Conservation (phyloP, 1,139 yeast species). For the Pichia sp. region DNA sequence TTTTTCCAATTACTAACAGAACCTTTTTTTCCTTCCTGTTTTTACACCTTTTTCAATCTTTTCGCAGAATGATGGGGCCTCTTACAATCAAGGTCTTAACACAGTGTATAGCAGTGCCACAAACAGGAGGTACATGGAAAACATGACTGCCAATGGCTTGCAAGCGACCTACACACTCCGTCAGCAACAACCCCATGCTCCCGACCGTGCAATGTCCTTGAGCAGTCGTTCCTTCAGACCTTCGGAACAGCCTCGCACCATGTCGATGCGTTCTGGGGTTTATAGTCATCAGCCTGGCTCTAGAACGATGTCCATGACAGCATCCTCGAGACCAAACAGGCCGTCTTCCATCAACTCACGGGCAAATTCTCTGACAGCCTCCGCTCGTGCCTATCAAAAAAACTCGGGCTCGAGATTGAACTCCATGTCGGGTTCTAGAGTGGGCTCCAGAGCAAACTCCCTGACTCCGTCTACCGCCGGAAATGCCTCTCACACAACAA, state of each 20-base stretch:
- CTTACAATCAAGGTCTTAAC: constrained; percentile 8
- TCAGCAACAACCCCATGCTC: constrained; percentile 12
- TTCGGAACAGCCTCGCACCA: constrained; percentile 22
- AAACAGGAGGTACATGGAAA: constrained; percentile 12
- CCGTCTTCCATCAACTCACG: constrained; percentile 9
- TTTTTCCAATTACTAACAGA: constrained; percentile 7
- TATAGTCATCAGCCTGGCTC: constrained; percentile 3
- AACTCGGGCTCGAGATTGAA: constrained; percentile 20
- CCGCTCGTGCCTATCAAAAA: not conserved
- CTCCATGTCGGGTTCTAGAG: constrained; percentile 17
- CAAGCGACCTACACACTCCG: constrained; percentile 6
- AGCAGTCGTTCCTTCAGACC: constrained; percentile 19
- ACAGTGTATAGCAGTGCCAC: constrained; percentile 15
- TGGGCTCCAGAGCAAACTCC: constrained; percentile 25
- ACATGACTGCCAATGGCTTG: constrained; percentile 11
- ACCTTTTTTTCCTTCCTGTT: not conserved
- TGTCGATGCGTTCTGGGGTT: constrained; percentile 21
- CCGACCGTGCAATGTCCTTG: constrained; percentile 27
- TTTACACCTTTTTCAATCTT: not conserved
- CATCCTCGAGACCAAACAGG: constrained; percentile 6
- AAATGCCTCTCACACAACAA: constrained; percentile 25
- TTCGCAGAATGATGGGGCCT: constrained; percentile 1
- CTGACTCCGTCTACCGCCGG: constrained; percentile 24
- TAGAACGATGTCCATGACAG: constrained; percentile 23
- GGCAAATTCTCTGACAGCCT: constrained; percentile 18